Conservation (phyloP, 345 rosid species). For the Populus simonii region DNA sequence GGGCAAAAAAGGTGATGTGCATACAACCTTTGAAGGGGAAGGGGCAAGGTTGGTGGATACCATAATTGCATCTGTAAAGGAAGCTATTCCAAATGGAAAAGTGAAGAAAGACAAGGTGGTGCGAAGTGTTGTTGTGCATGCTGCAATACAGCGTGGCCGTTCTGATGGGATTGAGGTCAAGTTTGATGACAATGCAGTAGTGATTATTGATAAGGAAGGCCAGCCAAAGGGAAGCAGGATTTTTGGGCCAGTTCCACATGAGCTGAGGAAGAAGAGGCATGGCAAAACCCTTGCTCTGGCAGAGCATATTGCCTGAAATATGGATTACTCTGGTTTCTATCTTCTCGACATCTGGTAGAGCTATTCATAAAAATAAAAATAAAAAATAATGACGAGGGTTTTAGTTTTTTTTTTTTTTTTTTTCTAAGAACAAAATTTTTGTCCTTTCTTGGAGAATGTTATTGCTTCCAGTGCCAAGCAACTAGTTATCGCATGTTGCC, state of each 20-base stretch:
- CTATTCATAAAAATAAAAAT: not conserved
- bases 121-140: slow-evolving; percentile 73
- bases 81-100: slow-evolving; percentile 86
- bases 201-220: slow-evolving; percentile 66
- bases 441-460: not conserved
- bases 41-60: slow-evolving; percentile 85
- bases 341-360: not conserved
- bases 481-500: not conserved
- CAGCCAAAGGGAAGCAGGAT: slow-evolving; percentile 80
- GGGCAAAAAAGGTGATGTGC: slow-evolving; percentile 88
- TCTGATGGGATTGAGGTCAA: slow-evolving; percentile 83
- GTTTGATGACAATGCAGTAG: slow-evolving; percentile 90
- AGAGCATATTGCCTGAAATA: slow-evolving; percentile 66
- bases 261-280: slow-evolving; percentile 83
- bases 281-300: slow-evolving; percentile 84
- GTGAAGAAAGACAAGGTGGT: slow-evolving; percentile 89
- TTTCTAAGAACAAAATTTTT: no score
- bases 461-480: not conserved
- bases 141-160: slow-evolving; percentile 87
- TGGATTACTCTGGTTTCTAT: not conserved
- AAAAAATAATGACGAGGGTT: not conserved
- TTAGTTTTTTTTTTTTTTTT: no score
- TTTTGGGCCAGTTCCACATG: slow-evolving; percentile 87
- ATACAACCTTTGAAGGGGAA: slow-evolving; percentile 69
- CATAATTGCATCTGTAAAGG: slow-evolving; percentile 81